Conservation (phyloP, 1,284 basidiomycete genomes). For the Rhodotorula sp. region DNA sequence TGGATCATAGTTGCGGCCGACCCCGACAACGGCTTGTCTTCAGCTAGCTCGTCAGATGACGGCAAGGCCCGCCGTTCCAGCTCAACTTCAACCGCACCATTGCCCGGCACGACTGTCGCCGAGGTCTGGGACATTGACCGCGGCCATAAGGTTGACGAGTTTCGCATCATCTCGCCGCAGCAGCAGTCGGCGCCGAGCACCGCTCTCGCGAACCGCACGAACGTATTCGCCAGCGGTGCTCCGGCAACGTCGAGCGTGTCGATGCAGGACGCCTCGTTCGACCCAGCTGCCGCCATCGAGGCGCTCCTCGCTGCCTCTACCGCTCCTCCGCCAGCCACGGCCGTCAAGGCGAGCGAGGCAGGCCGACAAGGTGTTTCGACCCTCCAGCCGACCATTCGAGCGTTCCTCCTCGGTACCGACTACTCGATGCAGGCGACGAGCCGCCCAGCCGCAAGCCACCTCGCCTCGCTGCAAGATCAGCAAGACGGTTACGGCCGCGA, state of each 20-base stretch:
- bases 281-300: slow-evolving; percentile 65
- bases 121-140: slow-evolving; percentile 78
- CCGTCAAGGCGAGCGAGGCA: not conserved
- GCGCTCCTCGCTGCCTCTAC: slow-evolving; percentile 52
- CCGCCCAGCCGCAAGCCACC: slow-evolving; percentile 6
- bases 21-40: slow-evolving; percentile 4
- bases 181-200: not conserved
- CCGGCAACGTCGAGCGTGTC: slow-evolving; percentile 9
- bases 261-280: slow-evolving; percentile 59
- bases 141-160: slow-evolving; percentile 62
- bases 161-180: slow-evolving; percentile 42
- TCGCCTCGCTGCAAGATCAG: not conserved
- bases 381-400: slow-evolving; percentile 13
- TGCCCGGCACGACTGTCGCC: slow-evolving; percentile 37
- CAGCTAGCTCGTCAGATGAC: not conserved
- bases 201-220: slow-evolving; percentile 2
- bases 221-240: slow-evolving; percentile 5
- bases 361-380: not conserved
- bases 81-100: not conserved
- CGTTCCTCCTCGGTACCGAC: slow-evolving; percentile 30
- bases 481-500: not conserved
- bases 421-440: slow-evolving; percentile 18
- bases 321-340: not conserved
- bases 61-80: not conserved
- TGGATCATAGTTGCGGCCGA: slow-evolving; percentile 85